A percentile compares a stretch with the other conserved stretches of the same genome.
Evolutionary conservation across 169 alveolate genomes (phyloP).

Genomic region (Cystoisospora suis): DNA sequence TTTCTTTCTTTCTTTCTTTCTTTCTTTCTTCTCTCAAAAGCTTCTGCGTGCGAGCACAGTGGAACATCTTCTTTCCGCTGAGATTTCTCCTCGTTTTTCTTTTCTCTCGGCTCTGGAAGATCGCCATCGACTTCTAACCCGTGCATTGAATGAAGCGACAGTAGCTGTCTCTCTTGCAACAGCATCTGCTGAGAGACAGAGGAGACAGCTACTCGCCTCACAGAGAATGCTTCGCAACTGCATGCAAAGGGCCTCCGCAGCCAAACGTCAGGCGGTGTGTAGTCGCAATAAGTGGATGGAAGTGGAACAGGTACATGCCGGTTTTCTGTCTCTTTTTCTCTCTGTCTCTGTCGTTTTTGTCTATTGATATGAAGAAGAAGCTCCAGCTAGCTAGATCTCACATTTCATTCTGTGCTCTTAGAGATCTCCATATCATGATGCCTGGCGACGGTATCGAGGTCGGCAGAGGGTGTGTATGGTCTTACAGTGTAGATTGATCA

Average conservation of each 20-base stretch:
- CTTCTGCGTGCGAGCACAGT: slow-evolving; percentile 18
- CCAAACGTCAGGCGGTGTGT: background rate
- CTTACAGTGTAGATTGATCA: too few species aligned
- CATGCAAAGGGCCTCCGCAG: background rate
- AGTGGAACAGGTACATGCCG: slow-evolving; percentile 7
- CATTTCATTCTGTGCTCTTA: too few species aligned
- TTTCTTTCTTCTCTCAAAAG: background rate
- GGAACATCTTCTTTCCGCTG: background rate
- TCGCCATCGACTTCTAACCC: background rate
- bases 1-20: background rate
- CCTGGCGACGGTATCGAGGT: too few species aligned
- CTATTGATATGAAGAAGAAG: too few species aligned
- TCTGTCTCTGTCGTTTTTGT: too few species aligned
- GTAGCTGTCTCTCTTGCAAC: background rate
- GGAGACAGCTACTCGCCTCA: background rate
- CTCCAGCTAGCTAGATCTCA: too few species aligned
- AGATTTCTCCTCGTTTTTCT: background rate
- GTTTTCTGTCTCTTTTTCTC: background rate
- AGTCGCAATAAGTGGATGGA: slow-evolving; percentile 11
- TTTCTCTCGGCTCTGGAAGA: background rate
- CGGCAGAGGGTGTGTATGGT: too few species aligned
- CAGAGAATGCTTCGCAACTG: background rate
- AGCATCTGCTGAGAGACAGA: background rate
- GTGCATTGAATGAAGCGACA: background rate
- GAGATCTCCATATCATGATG: too few species aligned